phyloP scores from a whole-genome alignment of 2,329 filamentous ascomycete species.

The Clonostachys solani region DNA sequence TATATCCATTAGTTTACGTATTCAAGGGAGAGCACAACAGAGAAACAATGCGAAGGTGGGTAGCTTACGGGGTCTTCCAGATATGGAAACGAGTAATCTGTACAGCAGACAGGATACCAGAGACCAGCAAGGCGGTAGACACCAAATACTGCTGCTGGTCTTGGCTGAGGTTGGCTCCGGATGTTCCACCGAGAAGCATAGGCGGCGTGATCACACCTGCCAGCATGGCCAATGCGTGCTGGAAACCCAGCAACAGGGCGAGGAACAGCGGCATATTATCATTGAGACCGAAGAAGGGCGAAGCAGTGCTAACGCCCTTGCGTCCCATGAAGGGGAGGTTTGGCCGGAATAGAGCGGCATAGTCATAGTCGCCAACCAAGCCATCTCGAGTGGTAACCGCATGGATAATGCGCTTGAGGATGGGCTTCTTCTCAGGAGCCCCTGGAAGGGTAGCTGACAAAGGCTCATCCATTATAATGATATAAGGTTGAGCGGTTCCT shows the following conservation, averaged over 20 bases:
- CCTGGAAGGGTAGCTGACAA: constrained; percentile 38
- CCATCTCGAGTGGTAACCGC: constrained; percentile 61
- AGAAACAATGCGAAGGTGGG: neutral
- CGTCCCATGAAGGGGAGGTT: constrained; percentile 73
- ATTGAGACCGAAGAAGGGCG: constrained; percentile 82
- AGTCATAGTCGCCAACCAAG: constrained; percentile 83
- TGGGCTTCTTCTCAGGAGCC: constrained; percentile 21
- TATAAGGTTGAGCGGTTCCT: too few species aligned
- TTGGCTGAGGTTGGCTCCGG: constrained; percentile 57
- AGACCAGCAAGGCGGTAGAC: constrained; percentile 74
- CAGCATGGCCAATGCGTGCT: constrained; percentile 76
- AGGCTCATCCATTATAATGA: constrained; percentile 52
- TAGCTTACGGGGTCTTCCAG: constrained; percentile 51
- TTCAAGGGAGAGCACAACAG: constrained; percentile 1
- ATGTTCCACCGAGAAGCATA: constrained; percentile 60
- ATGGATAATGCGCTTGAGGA: constrained; percentile 20
- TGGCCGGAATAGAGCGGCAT: constrained; percentile 78
- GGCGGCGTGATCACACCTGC: constrained; percentile 75
- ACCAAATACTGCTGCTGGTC: constrained; percentile 72
- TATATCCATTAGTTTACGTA: constrained; percentile 16
- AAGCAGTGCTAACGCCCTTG: constrained; percentile 22
- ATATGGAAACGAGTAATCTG: constrained; percentile 78
- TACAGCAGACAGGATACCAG: constrained; percentile 67
- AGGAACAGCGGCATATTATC: constrained; percentile 73
- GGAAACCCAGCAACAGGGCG: constrained; percentile 70